Evolutionary conservation across 306 rosid species (phyloP).

Genomic region (Cercis canadensis): DNA sequence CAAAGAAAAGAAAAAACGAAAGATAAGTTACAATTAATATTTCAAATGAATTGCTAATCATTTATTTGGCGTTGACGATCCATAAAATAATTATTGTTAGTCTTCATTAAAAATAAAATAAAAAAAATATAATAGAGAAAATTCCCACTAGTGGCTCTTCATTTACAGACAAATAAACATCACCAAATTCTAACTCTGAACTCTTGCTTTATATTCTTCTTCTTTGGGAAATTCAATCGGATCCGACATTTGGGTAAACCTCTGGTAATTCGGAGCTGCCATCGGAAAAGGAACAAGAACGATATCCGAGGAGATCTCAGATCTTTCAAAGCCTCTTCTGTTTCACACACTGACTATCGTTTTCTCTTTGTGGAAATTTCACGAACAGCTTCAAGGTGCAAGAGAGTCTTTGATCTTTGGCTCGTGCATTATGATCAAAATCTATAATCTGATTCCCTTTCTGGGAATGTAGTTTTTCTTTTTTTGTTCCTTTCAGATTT

Average conservation of each 20-base stretch:
- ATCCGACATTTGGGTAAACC: conserved; percentile 44
- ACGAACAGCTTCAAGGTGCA: neutral
- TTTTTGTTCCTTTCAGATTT: neutral
- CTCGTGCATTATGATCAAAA: neutral
- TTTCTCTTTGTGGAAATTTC: neutral
- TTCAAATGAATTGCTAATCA: no score
- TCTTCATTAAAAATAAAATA: no score
- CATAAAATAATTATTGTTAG: no score
- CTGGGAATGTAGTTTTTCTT: neutral
- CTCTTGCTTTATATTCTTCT: neutral
- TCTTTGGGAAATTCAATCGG: conserved; percentile 19
- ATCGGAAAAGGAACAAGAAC: conserved; percentile 29
- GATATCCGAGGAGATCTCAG: conserved; percentile 21
- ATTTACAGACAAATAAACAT: no score
- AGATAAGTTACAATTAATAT: no score
- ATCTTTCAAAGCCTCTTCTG: conserved; percentile 11
- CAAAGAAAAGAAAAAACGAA: no score
- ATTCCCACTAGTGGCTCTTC: no score
- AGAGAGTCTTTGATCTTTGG: neutral
- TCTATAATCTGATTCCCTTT: neutral
- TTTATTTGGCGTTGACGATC: no score
- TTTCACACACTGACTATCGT: neutral
- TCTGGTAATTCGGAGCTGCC: conserved; percentile 39
- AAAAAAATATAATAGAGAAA: no score
- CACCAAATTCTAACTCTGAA: conserved; percentile 3